Conservation (phyloP, 108 stramenopile species). For the Parietichytrium sp. region DNA sequence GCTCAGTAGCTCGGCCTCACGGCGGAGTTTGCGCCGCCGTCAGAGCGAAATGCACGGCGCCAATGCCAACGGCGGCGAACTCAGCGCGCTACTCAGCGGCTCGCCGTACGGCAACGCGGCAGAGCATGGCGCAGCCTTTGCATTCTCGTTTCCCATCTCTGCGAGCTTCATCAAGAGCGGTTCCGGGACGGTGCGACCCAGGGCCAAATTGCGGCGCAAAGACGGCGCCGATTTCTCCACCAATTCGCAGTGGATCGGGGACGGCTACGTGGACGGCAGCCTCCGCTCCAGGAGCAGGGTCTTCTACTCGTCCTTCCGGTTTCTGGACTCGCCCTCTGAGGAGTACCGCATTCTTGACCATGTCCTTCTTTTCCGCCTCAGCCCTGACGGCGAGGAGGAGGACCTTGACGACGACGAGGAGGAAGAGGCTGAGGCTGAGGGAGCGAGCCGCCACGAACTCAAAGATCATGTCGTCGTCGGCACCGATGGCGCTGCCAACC, state of each 20-base stretch:
- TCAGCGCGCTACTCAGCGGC: background rate
- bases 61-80: background rate
- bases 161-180: background rate
- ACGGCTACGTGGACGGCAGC: conserved; percentile 1
- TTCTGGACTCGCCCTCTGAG: background rate
- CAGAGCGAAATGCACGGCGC: background rate
- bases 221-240: conserved; percentile 14
- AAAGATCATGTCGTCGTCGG: background rate
- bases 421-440: background rate
- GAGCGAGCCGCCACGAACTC: background rate
- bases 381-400: conserved; percentile 27
- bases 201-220: background rate
- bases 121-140: background rate
- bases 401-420: conserved; percentile 24
- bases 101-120: background rate
- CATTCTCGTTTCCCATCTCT: conserved; percentile 14
- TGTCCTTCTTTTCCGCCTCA: conserved; percentile 29
- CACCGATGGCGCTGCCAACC: too few relatives aligned
- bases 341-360: conserved; percentile 4
- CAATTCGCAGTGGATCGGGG: conserved; percentile 14
- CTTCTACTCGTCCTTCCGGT: conserved; percentile 19
- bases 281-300: background rate
- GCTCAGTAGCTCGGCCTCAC: background rate
- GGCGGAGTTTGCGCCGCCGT: background rate
- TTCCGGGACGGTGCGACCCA: background rate